Conservation (phyloP, 495 filamentous ascomycete species). For the Tuber brumale region DNA sequence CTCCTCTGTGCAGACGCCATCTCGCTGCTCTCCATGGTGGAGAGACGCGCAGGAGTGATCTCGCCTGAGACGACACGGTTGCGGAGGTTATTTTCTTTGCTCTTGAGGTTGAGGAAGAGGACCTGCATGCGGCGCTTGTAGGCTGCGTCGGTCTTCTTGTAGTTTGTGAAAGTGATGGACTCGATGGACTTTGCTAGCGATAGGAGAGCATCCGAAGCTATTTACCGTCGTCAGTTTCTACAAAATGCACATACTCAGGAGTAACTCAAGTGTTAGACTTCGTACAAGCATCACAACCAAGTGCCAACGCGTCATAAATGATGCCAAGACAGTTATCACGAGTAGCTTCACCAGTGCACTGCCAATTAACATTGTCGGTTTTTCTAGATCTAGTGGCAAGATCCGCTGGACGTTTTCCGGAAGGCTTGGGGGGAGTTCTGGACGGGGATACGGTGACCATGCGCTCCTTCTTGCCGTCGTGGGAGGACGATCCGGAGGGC, state of each 20-base stretch:
- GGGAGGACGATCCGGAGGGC: constrained; percentile 49
- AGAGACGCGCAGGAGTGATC: constrained; percentile 63
- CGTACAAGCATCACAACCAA: constrained; percentile 52
- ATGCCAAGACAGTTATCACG: constrained; percentile 82
- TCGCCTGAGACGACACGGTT: constrained; percentile 65
- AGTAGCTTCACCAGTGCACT: constrained; percentile 60
- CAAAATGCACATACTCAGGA: background rate
- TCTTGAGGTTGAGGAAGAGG: constrained; percentile 88
- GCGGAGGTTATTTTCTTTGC: constrained; percentile 75
- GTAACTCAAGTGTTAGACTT: constrained; percentile 6
- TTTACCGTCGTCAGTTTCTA: background rate
- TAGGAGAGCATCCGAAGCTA: constrained; percentile 47
- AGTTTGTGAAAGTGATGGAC: constrained; percentile 64
- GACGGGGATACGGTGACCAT: constrained; percentile 45
- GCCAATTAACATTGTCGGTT: constrained; percentile 66
- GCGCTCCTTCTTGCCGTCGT: constrained; percentile 47
- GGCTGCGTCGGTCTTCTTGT: constrained; percentile 58
- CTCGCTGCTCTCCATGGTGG: constrained; percentile 58
- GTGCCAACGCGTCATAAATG: constrained; percentile 75
- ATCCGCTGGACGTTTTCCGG: constrained; percentile 51
- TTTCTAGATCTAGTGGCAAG: constrained; percentile 71
- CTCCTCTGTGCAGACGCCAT: constrained; percentile 67
- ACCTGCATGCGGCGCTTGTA: constrained; percentile 85
- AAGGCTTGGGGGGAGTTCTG: constrained; percentile 46
- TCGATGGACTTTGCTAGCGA: constrained; percentile 59